A percentile compares a stretch with the other conserved stretches of the same genome.
Conservation (phyloP, 108 stramenopile species). For the Fragilaria crotonensis region DNA sequence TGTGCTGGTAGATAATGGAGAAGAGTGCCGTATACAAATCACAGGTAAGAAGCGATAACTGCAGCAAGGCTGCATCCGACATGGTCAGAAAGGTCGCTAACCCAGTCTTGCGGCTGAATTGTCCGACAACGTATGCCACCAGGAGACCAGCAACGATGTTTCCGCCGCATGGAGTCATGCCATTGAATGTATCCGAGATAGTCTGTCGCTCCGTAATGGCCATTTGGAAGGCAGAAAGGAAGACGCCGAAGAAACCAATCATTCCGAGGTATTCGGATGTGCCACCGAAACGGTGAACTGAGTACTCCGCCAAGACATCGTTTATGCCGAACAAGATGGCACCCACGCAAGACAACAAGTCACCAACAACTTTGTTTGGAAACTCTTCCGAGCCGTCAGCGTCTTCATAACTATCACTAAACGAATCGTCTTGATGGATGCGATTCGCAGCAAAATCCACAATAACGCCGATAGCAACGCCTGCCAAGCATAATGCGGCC, state of each 20-base stretch:
- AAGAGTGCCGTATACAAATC: conserved; percentile 76
- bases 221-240: conserved; percentile 34
- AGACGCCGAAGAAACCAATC: conserved; percentile 56
- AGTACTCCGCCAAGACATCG: conserved; percentile 61
- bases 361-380: conserved; percentile 1
- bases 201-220: conserved; percentile 32
- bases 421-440: not conserved
- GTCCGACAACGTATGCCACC: conserved; percentile 30
- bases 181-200: conserved; percentile 1
- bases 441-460: not conserved
- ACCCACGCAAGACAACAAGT: not conserved
- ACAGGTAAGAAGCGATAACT: conserved; percentile 66
- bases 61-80: conserved; percentile 39
- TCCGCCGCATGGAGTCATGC: conserved; percentile 10
- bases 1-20: conserved; percentile 46
- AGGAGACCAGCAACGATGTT: conserved; percentile 10
- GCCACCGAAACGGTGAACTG: conserved; percentile 40
- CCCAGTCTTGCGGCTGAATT: conserved; percentile 29
- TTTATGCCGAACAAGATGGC: conserved; percentile 30
- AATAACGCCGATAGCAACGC: not conserved
- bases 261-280: conserved; percentile 64
- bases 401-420: not conserved
- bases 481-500: not conserved
- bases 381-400: not conserved
- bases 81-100: conserved; percentile 34